Evolutionary conservation across 306 rosid genomes (phyloP), one percentile per base, ranked within the genome.

Genomic region (Mimosa bimucronata): DNA sequence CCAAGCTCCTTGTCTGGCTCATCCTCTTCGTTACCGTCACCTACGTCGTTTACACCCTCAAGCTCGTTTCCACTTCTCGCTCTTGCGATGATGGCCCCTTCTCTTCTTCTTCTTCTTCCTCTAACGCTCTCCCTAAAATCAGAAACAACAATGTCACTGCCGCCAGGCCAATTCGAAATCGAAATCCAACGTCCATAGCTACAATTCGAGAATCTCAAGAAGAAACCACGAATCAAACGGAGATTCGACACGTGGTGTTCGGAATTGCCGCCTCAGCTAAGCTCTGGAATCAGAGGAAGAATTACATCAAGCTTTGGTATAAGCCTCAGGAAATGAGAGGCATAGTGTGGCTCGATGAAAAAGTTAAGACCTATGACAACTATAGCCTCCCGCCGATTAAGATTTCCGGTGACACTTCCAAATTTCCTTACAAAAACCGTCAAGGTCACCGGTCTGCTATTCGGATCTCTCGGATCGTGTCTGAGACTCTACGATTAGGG

Each of bases 391-490:
- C 99, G 0, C 87, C 83, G 50, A 85, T 89, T 70, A 88, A 75
- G 58, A 84, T 96, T 50, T 96, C 99, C n/a, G 66, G 89, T 48
- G 89, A 93, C 80, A 91, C 99, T 0, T 87, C 97, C 0, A 66
- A 48, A 58, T 96, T 93, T 34, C 34, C 82, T 0, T 96, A 96
- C 88, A 46, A 78, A 0, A 93, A 96, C 86, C 86, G 85, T 73
- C 97, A 87, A 66, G 99, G 99, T 3, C 99, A 93, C 86, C 96
- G 94, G 4, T 96, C 99, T 0, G 99, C 98, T 12, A 89, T 96
- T 64, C 84, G 99, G 75, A 96, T 96, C 81, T 93, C 99, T 5
- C 82, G 99, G 77, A 93, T 96, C 78, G 97, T 93, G 4, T 75
- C 97, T 14, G 99, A 96, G 40, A 96, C 99, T 44, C 83, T 93